Evolutionary conservation across 805 yeast species (phyloP).

Genomic region (Candida orba): DNA sequence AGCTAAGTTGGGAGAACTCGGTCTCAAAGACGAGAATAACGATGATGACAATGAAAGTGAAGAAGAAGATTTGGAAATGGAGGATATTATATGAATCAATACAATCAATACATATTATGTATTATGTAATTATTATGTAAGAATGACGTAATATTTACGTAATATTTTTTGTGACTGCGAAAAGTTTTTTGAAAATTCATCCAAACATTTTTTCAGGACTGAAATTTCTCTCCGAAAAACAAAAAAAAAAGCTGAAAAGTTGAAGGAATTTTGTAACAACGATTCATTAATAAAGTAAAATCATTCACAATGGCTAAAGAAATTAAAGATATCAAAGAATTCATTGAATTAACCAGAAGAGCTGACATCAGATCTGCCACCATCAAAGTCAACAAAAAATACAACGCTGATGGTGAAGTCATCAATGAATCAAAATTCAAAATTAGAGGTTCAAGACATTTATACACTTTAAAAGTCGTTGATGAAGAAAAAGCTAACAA

Average conservation of each 20-base stretch:
- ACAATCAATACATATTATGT: too few relatives aligned
- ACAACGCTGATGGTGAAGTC: slow-evolving; percentile 74
- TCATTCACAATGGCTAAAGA: slow-evolving; percentile 35
- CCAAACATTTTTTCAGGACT: slow-evolving; percentile 8
- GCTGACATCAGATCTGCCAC: slow-evolving; percentile 90
- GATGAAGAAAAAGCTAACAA: slow-evolving; percentile 97
- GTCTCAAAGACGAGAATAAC: slow-evolving; percentile 22
- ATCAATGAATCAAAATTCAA: slow-evolving; percentile 97
- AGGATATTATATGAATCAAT: slow-evolving; percentile 38
- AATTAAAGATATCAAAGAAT: slow-evolving; percentile 94
- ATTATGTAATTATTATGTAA: too few relatives aligned
- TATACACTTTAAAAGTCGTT: slow-evolving; percentile 92
- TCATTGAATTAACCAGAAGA: slow-evolving; percentile 95
- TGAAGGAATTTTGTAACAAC: background rate
- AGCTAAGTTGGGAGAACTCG: slow-evolving; percentile 49
- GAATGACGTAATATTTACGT: too few relatives aligned
- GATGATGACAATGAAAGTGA: slow-evolving; percentile 46
- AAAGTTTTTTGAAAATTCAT: background rate
- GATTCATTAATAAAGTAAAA: slow-evolving; percentile 3
- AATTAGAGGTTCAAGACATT: slow-evolving; percentile 92
- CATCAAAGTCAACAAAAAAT: slow-evolving; percentile 86
- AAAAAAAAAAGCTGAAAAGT: slow-evolving; percentile 16
- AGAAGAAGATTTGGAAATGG: slow-evolving; percentile 69
- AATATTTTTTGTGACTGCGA: slow-evolving; percentile 8
- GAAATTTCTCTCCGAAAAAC: background rate